Evolutionary conservation across 129 eudicot genomes (phyloP).

Genomic region (Calendula officinalis): DNA sequence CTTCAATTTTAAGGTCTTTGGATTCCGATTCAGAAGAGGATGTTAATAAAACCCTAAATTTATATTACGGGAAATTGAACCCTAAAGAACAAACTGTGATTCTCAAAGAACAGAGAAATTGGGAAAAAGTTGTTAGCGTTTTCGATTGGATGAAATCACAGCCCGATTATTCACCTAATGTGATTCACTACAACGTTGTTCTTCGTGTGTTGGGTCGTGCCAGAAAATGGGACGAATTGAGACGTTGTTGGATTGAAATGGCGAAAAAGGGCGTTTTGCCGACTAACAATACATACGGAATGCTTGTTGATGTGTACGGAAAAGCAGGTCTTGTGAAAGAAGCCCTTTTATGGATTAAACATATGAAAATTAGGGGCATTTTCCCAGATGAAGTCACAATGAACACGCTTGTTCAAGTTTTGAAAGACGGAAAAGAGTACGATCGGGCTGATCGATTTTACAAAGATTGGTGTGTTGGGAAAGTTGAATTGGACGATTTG

Average conservation of each 20-base stretch:
- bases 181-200: slow-evolving; percentile 81
- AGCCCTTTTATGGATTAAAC: slow-evolving; percentile 84
- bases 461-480: slow-evolving; percentile 84
- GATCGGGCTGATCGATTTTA: slow-evolving; percentile 72
- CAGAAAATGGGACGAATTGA: slow-evolving; percentile 77
- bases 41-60: slow-evolving; percentile 51
- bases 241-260: slow-evolving; percentile 93
- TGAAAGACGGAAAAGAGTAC: slow-evolving; percentile 81
- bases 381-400: slow-evolving; percentile 88
- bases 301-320: slow-evolving; percentile 91
- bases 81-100: slow-evolving; percentile 80
- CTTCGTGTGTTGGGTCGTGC: slow-evolving; percentile 71
- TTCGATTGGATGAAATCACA: slow-evolving; percentile 87
- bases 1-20: slow-evolving; percentile 48
- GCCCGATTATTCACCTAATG: slow-evolving; percentile 67
- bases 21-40: slow-evolving; percentile 48
- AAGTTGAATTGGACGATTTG: slow-evolving; percentile 55
- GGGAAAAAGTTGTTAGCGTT: slow-evolving; percentile 71
- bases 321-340: slow-evolving; percentile 83
- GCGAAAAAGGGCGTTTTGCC: slow-evolving; percentile 64
- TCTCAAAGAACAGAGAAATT: slow-evolving; percentile 67
- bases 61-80: slow-evolving; percentile 51
- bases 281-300: slow-evolving; percentile 64
- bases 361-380: slow-evolving; percentile 71
- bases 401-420: slow-evolving; percentile 71